These are phyloP conservation scores for Fusarium sp. DNA, from an alignment of 2,329 filamentous ascomycete species.

Conservation along the genomic window DNA sequence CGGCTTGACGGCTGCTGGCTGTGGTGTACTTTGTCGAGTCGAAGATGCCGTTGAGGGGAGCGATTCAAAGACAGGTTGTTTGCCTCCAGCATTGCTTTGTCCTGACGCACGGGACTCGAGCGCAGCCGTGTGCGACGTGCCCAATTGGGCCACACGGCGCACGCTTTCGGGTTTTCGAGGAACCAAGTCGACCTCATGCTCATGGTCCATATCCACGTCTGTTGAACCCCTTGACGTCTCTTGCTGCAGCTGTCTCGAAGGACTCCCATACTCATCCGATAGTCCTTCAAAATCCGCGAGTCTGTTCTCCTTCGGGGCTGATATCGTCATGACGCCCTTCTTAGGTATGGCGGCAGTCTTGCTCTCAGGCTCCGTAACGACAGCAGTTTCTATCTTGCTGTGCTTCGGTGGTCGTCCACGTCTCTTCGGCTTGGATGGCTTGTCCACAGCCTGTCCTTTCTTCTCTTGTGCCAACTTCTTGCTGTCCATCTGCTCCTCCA, in stretches of 20 bases:
- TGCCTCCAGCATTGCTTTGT: not conserved
- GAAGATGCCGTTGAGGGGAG: constrained; percentile 12
- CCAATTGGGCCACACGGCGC: not conserved
- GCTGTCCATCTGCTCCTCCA: constrained; percentile 57
- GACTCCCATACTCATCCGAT: constrained; percentile 47
- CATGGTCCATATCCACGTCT: constrained; percentile 9
- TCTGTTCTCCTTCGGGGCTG: constrained; percentile 51
- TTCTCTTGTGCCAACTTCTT: constrained; percentile 45
- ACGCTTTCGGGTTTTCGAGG: not conserved
- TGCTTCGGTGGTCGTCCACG: constrained; percentile 47
- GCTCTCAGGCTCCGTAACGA: constrained; percentile 43
- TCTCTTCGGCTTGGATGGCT: constrained; percentile 31
- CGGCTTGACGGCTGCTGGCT: not conserved
- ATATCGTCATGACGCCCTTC: constrained; percentile 50
- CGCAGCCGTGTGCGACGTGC: not conserved
- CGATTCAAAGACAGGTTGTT: constrained; percentile 2
- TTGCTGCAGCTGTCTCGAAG: constrained; percentile 44
- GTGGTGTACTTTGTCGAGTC: constrained; percentile 15
- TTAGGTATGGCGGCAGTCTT: constrained; percentile 41
- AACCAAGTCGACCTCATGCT: not conserved
- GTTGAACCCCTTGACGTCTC: constrained; percentile 30
- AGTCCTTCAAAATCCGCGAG: constrained; percentile 47
- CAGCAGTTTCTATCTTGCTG: constrained; percentile 48
- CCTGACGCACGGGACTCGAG: not conserved
- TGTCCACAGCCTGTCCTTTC: constrained; percentile 40